Evolutionary conservation across 2,329 filamentous ascomycete genomes (phyloP), one percentile per base, ranked within the genome.

Genomic region (Hypomyces perniciosus): DNA sequence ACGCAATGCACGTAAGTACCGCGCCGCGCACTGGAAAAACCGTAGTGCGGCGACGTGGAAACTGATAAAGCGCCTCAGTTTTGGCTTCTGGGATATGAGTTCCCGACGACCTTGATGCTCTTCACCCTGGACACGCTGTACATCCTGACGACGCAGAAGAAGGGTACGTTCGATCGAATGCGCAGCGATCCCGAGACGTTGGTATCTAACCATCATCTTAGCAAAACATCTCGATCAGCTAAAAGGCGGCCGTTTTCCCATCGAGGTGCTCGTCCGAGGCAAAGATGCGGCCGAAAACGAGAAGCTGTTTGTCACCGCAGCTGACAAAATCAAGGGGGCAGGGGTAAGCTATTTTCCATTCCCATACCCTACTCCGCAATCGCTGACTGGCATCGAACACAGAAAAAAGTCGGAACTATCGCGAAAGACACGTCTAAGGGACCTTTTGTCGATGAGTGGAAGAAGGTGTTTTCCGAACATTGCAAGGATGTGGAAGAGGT

Each of bases 31-130:
- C 30, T 31, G 27, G 28, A 8, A 31, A 38, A 8, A 31, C 43
- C n/a, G 20, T n/a, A 33, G 27, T 51, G 2, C 8, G 29, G 20
- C 37, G 27, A 28, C 44, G 6, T 12, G 34, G 31, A 20, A 20
- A 20, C 48, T 53, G 44, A 53, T 35, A 6, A 4, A 12, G 9
- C 13, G 33, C 29, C 9, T 28, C 68, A 96, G 91, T 95, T 97
- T 72, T 99, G 95, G 95, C 79, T 99, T 50, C 81, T 99, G 56
- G 93, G 93, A 62, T 99, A 99, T 76, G 93, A 99, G 69, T 99
- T 99, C 65, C 93, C 93, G 33, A 91, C 92, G 37, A 99, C 93
- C 0, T 77, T 99, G 57, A 90, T 99, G 77, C 79, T 99, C 47
- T 84, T 99, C 68, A 97, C 92, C 1, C 75, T 85, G 54, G 93